phyloP scores from a whole-genome alignment of 306 rosid genomes.

The Quillaja saponaria region DNA sequence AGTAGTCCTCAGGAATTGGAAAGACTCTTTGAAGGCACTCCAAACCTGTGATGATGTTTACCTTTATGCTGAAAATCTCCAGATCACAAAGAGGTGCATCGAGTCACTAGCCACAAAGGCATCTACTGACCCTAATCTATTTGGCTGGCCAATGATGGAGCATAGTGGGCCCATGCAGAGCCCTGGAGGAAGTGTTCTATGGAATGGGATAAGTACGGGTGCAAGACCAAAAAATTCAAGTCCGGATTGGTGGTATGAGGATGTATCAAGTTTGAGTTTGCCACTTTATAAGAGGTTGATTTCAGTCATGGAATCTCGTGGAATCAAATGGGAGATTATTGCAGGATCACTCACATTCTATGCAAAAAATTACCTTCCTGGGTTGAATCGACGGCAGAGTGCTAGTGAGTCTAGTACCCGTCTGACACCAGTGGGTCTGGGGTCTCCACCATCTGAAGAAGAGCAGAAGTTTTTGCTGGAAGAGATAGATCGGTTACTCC shows the following conservation, averaged over 20 bases:
- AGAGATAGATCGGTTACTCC: slow-evolving; percentile 74
- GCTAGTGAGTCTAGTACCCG: slow-evolving; percentile 60
- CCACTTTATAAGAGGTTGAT: slow-evolving; percentile 77
- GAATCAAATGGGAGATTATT: slow-evolving; percentile 73
- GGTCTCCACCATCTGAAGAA: slow-evolving; percentile 74
- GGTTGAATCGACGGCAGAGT: slow-evolving; percentile 78
- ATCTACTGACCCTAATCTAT: slow-evolving; percentile 86
- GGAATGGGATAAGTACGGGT: slow-evolving; percentile 99
- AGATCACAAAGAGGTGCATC: slow-evolving; percentile 79
- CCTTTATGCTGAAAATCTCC: slow-evolving; percentile 64
- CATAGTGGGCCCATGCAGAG: slow-evolving; percentile 98
- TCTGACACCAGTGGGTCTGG: slow-evolving; percentile 50
- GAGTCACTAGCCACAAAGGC: slow-evolving; percentile 89
- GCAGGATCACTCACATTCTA: slow-evolving; percentile 84
- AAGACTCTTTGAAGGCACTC: slow-evolving; percentile 85
- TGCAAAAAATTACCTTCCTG: slow-evolving; percentile 82
- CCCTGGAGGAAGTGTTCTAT: slow-evolving; percentile 96
- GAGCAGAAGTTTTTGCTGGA: slow-evolving; percentile 81
- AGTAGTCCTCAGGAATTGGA: slow-evolving; percentile 84
- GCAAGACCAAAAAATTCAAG: slow-evolving; percentile 84
- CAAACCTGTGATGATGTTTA: slow-evolving; percentile 74
- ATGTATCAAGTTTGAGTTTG: slow-evolving; percentile 71
- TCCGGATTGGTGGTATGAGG: slow-evolving; percentile 96
- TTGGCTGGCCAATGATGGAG: slow-evolving; percentile 94
- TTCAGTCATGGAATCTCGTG: slow-evolving; percentile 84